Evolutionary conservation across 2,329 filamentous ascomycete species (phyloP).

Genomic region (Aureobasidium sp.): DNA sequence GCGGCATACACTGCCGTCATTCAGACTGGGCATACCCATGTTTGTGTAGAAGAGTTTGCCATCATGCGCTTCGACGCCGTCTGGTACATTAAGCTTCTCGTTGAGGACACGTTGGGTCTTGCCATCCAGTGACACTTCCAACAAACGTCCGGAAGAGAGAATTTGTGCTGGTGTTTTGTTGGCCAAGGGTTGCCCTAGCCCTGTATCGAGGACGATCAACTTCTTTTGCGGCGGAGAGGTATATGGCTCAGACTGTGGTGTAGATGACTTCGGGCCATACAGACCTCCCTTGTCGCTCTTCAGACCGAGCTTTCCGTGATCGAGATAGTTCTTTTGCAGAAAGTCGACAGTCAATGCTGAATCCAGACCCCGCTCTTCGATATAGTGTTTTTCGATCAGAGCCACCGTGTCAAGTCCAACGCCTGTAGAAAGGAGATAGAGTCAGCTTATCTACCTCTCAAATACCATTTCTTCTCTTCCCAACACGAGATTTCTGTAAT

Average conservation of each 20-base stretch:
- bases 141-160: neutral
- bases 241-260: too few relatives aligned
- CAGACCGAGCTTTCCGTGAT: slow-evolving; percentile 41
- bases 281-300: slow-evolving; percentile 22
- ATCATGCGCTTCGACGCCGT: slow-evolving; percentile 28
- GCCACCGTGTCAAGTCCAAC: slow-evolving; percentile 49
- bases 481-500: too few relatives aligned
- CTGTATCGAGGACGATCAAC: neutral
- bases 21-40: slow-evolving; percentile 21
- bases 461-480: neutral
- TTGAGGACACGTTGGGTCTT: neutral
- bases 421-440: slow-evolving; percentile 7
- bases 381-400: slow-evolving; percentile 48
- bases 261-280: neutral
- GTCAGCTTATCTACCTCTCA: neutral
- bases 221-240: neutral
- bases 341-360: slow-evolving; percentile 38
- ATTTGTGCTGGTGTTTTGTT: neutral
- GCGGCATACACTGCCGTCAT: slow-evolving; percentile 20
- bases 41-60: slow-evolving; percentile 29
- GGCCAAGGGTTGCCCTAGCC: neutral
- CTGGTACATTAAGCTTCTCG: slow-evolving; percentile 18
- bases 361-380: slow-evolving; percentile 41
- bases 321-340: slow-evolving; percentile 40
- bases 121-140: neutral